Evolutionary conservation across 2,329 filamentous ascomycete species (phyloP), one percentile per base, ranked within the genome.

Genomic region (Aspergillus cejpii): DNA sequence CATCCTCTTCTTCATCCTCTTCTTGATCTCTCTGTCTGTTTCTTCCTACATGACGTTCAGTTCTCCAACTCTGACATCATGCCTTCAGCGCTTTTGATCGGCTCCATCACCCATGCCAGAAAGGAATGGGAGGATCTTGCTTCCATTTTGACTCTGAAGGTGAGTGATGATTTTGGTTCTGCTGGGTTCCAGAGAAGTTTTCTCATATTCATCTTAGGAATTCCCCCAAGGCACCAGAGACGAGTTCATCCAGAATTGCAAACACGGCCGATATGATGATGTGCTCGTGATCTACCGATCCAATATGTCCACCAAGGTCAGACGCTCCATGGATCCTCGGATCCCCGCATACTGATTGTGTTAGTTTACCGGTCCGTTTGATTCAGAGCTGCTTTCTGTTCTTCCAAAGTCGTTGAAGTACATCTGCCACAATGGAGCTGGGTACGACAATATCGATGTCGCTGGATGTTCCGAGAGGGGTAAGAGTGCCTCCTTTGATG

Each of bases 381-480:
- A 78, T 54, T 54, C 61, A 11, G 74, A 77, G 50, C 51, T 77
- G 39, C 55, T 77, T 11, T 62, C 64, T 6, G 61, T 63, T 8
- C 61, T 77, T 3, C 74, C 75, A 0, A 52, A 56, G 21, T 67
- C 69, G 0, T 57, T 75, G 47, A 71, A 68, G 49, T 76, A 69
- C 51, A 73, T 77, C 51, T 74, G 72, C 49, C 74, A 77, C 53
- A 75, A 76, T 49, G 74, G 78, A 12, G 78, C 78, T 1, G 78
- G 78, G 3, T 81, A 81, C 60, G 78, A 81, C 57, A 79, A 79
- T 53, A 74, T 81, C 38, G 77, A 81, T 46, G 66, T 80, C 11
- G 60, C 67, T 1, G 74, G 72, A 17, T 80, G 76, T 59, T 74
- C 74, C 20, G 59, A 69, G 50, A 68, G 55, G 53, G 60, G 65